These are phyloP conservation scores for Coemansia sp. DNA, from an alignment of 192 early-diverging fungal species.

Conservation along the genomic window DNA sequence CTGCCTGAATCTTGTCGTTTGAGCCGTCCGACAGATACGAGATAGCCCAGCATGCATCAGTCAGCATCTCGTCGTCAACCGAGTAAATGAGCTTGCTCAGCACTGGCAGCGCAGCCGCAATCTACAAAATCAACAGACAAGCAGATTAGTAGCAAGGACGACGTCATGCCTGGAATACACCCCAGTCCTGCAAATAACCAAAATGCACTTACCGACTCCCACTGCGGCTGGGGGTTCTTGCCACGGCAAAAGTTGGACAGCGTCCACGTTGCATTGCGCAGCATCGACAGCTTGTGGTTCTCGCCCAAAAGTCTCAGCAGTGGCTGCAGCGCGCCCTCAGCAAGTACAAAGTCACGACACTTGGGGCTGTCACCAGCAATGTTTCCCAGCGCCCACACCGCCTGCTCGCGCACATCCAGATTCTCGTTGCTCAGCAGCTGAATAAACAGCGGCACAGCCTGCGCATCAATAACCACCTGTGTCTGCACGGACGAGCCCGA, in stretches of 20 bases:
- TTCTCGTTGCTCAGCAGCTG: constrained; percentile 79
- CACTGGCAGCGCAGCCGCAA: constrained; percentile 81
- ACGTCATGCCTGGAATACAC: not conserved
- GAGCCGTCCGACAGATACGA: constrained; percentile 97
- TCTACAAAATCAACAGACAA: constrained; percentile 55
- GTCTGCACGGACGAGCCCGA: constrained; percentile 94
- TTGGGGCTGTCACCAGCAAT: constrained; percentile 95
- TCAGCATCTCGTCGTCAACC: constrained; percentile 92
- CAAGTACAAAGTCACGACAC: constrained; percentile 89
- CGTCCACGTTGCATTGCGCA: constrained; percentile 98
- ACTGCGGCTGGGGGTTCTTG: constrained; percentile 93
- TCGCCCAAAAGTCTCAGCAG: constrained; percentile 84
- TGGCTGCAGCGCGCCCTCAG: constrained; percentile 80
- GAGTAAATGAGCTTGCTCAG: constrained; percentile 90
- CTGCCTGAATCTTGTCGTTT: constrained; percentile 98
- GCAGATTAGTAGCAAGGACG: not conserved
- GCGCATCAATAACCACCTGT: constrained; percentile 87
- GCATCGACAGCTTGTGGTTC: constrained; percentile 92
- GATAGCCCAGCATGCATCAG: constrained; percentile 99
- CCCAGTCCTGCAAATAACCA: constrained; percentile 45
- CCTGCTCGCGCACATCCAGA: constrained; percentile 94
- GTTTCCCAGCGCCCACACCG: constrained; percentile 99
- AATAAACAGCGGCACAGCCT: constrained; percentile 91
- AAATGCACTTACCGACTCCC: constrained; percentile 56
- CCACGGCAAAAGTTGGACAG: constrained; percentile 98